Base-by-base conservation (phyloP, 768 basidiomycete species). In the Erythrobasidium yunnanense region DNA sequence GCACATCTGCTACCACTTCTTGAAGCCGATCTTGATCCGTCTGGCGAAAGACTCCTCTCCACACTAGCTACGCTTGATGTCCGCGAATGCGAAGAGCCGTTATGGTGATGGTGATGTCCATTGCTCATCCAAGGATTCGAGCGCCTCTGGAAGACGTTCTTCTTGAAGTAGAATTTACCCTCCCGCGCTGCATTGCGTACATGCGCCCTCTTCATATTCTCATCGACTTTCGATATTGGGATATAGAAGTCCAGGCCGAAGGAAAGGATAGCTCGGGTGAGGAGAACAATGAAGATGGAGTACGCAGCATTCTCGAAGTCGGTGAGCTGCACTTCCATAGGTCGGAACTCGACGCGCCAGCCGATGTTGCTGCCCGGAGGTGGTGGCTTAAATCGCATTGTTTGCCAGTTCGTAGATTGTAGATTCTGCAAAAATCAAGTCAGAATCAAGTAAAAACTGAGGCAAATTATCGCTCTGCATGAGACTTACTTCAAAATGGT, bases 351-450 rank as follows among this genome's bases (percentile, higher is more conserved):
- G 3, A 97, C 93, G 42, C 95, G 82, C 95, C 95, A 99, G 32
- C 93, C 95, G 60, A 97, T 96, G 5, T 84, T 76, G 4, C 93
- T 90, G 60, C 87, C 85, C 3, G 88, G 85, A 27, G 95, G 93
- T 13, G 95, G 95, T 1, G 95, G 95, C 75, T 99, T 99, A 82
- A 99, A 99, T 52, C 95, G 84, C 32, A 99, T 80, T 0, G 95
- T 96, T 78, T 99, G 95, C 95, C 95, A 99, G 73, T 99, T 99
- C 2, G 95, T 99, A 1, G 95, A 97, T 82, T 99, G 95, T 25
- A 99, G 86, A 73, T 96, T 97, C 87, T 93, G 75, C 2, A 7
- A 3, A n/a, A n/a, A n/a, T n/a, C n/a, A n/a, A 6, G 18, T 29
- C 38, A 42, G 38, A 42, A 42, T n/a, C 11, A 42, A 46, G 55